Evolutionary conservation across 768 basidiomycete species (phyloP).

Genomic region (Rhizopogon vesiculosus): DNA sequence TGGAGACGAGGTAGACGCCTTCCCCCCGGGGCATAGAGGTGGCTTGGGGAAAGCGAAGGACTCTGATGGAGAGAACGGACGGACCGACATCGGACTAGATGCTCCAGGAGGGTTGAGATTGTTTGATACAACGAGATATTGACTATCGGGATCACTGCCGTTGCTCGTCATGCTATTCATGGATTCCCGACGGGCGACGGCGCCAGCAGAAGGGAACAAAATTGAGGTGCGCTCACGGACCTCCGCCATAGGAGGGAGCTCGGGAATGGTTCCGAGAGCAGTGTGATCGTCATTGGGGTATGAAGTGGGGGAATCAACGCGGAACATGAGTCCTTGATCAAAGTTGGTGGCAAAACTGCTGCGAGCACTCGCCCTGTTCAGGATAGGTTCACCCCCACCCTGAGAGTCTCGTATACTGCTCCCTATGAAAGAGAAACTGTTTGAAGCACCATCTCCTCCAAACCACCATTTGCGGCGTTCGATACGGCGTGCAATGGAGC

Average conservation of each 20-base stretch:
- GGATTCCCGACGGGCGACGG: conserved; percentile 30
- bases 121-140: conserved; percentile 34
- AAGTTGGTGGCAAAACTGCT: conserved; percentile 67
- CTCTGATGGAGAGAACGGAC: conserved; percentile 64
- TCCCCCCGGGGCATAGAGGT: conserved; percentile 23
- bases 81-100: conserved; percentile 55
- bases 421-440: conserved; percentile 5
- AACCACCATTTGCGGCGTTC: conserved; percentile 48
- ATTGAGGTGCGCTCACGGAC: conserved; percentile 34
- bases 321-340: conserved; percentile 34
- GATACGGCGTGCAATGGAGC: conserved; percentile 36
- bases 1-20: not conserved
- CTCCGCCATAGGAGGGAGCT: conserved; percentile 53
- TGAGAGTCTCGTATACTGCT: conserved; percentile 10
- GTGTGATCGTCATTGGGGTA: conserved; percentile 5
- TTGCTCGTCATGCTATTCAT: conserved; percentile 35
- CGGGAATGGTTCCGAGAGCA: conserved; percentile 22
- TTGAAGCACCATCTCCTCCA: conserved; percentile 11
- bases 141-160: conserved; percentile 30
- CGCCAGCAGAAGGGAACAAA: conserved; percentile 19
- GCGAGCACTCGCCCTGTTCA: conserved; percentile 31
- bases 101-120: conserved; percentile 20
- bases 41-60: conserved; percentile 68
- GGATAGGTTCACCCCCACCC: conserved; percentile 9
- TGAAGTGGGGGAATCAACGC: conserved; percentile 16